Base-by-base conservation (phyloP, 2,329 filamentous ascomycete genomes). In the Cladosporium sp. region DNA sequence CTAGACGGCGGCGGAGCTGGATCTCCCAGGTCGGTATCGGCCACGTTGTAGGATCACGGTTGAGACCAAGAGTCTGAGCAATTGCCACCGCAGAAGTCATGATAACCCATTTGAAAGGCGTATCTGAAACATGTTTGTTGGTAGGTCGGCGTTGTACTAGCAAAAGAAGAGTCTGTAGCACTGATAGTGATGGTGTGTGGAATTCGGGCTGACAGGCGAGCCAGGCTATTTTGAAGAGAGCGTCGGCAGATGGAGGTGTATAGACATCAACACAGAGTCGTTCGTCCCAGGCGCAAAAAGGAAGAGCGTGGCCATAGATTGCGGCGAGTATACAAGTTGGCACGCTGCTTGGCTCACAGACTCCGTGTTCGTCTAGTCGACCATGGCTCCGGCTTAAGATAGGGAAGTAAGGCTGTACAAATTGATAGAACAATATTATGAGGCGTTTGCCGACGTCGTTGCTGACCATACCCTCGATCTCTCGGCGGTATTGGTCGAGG, bases 1-100 rank as follows among this genome's bases (percentile, higher is more conserved):
- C 87, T 0, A 90, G 77, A 15, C 88, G 79, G 71, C 86, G 85
- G 15, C 88, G 80, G 21, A 90, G 77, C 0, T 87, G 85, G 64
- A 86, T 83, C 71, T 90, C 88, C 87, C 87, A 89, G 0, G 79
- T 76, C 1, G 87, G 87, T 51, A 90, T 85, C 12, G 84, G 82
- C 88, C 88, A 90, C 24, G 80, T 76, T 0, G 85, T 83, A 68
- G 86, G 88, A 72, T 90, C 87, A 1, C 88, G 79, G 64, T 88
- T 85, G 12, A 88, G 78, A 0, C 86, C 86, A 0, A 88, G 79
- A 38, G 86, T 84, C 71, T 88, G 85, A 0, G 82, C 84, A 54
- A 88, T 80, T 47, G 83, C 82, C n/a, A 88, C 82, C 14, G 74
- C 74, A 11, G 71, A 69, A 8, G 71, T 70, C 71, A 77, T 75